Evolutionary conservation across 495 filamentous ascomycete genomes (phyloP), one percentile per base, ranked within the genome.

Genomic region (Penicillium bovifimosum): DNA sequence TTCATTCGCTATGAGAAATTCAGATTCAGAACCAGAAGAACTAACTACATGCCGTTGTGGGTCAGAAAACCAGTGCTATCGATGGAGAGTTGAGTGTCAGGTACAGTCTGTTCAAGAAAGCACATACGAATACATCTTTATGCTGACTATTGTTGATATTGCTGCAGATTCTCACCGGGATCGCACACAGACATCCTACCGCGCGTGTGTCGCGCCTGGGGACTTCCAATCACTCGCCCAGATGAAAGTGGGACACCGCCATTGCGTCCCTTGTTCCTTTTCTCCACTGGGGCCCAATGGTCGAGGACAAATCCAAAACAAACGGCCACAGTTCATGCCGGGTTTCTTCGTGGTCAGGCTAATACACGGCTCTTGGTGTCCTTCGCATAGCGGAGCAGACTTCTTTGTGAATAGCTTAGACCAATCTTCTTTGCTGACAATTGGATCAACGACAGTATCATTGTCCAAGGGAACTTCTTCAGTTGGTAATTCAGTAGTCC

Each of bases 221-320:
- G 68, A 50, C 56, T 78, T 84, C 88, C 89, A 92, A 60, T 93
- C 88, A 57, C 86, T 92, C 35, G 83, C 83, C 91, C 91, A 96
- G 48, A 95, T 90, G 59, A 96, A 96, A 0, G 90, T 95, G 1
- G 74, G 67, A 65, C 91, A 96, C 2, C 89, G 82, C 83, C 91
- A 96, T 58, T 91, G 75, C 0, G 88, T 90, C 1, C 85, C 86
- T 39, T 72, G 82, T 63, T 95, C 90, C 57, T 92, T 93, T 43
- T 83, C 76, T 2, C 91, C 91, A 3, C 84, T 85, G 1, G 91
- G 91, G 0, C 91, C 91, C 9, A 95, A 62, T 11, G 91, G 91
- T 34, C 89, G 76, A 2, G 86, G 62, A 62, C 91, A 96, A 50
- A 92, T 87, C 81, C 88, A 96, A 71, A 96, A 96, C 0, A 85